A percentile compares a stretch with the other conserved stretches of the same genome.
Conservation (phyloP, 176 grass and related monocot species). For the Carex pumila region DNA sequence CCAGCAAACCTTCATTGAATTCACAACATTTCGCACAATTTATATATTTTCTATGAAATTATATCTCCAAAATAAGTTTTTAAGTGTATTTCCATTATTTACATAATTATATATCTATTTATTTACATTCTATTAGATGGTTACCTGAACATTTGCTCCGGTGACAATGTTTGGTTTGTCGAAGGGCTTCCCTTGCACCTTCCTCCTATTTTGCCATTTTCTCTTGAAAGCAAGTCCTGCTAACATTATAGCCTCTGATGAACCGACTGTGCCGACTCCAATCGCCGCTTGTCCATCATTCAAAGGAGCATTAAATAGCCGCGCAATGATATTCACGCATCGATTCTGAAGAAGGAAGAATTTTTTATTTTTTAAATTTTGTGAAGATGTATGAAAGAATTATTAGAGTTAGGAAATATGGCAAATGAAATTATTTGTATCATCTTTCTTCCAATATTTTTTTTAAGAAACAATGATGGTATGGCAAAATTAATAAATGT, state of each 20-base stretch:
- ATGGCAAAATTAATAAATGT: not conserved
- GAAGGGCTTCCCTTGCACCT: conserved; percentile 46
- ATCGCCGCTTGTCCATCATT: conserved; percentile 33
- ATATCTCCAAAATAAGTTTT: not conserved
- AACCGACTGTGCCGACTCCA: conserved; percentile 77
- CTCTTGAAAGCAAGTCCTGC: conserved; percentile 85
- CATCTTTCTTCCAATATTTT: too few species aligned
- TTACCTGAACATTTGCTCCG: conserved; percentile 66
- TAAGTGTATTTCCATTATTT: not conserved
- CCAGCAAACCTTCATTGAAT: conserved; percentile 57
- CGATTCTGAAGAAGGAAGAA: conserved; percentile 43
- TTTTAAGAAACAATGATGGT: not conserved
- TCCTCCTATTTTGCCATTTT: conserved; percentile 66
- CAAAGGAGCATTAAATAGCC: conserved; percentile 67
- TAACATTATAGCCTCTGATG: conserved; percentile 98
- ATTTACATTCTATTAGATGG: not conserved
- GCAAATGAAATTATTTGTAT: too few species aligned
- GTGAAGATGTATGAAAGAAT: too few species aligned
- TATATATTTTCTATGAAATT: not conserved
- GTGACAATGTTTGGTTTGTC: conserved; percentile 93
- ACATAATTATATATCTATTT: not conserved
- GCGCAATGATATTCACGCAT: conserved; percentile 92
- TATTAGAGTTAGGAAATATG: too few species aligned
- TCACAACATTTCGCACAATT: not conserved
- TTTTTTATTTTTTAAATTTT: too few species aligned